phyloP scores from a whole-genome alignment of 495 filamentous ascomycete genomes.

The Aspergillus indologenus region DNA sequence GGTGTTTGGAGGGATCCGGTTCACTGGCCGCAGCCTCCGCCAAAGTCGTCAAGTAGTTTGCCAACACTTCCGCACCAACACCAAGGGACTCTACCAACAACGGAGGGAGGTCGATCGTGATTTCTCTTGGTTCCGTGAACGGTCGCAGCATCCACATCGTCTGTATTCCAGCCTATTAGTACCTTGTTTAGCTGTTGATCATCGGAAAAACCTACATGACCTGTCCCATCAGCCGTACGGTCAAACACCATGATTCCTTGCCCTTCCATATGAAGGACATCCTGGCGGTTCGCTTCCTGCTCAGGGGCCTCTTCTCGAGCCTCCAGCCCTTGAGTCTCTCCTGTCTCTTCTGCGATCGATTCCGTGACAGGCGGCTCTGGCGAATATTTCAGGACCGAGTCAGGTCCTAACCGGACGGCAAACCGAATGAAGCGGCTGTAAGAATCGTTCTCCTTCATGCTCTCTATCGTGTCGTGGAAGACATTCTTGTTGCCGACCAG shows the following conservation, averaged over 20 bases:
- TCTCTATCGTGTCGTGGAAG: conserved; percentile 78
- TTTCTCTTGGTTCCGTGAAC: conserved; percentile 81
- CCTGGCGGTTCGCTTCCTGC: conserved; percentile 43
- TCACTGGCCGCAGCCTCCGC: conserved; percentile 84
- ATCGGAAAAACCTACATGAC: conserved; percentile 60
- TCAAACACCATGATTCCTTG: conserved; percentile 99
- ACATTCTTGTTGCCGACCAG: conserved; percentile 72
- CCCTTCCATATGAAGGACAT: conserved; percentile 77
- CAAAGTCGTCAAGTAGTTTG: conserved; percentile 84
- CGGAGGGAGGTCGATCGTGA: conserved; percentile 89
- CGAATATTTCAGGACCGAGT: conserved; percentile 60
- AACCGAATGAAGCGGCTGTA: conserved; percentile 91
- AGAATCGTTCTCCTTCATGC: conserved; percentile 89
- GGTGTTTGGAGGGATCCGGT: conserved; percentile 78
- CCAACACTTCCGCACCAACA: conserved; percentile 90
- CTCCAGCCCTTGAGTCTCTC: conserved; percentile 17
- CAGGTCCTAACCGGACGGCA: conserved; percentile 67
- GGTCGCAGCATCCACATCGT: conserved; percentile 99
- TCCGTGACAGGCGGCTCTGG: conserved; percentile 38
- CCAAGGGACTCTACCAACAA: conserved; percentile 93
- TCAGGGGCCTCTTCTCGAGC: conserved; percentile 36
- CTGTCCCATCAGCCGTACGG: conserved; percentile 73
- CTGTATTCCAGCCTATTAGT: conserved; percentile 40
- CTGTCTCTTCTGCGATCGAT: conserved; percentile 13
- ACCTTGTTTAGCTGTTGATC: neutral